phyloP scores from a whole-genome alignment of 306 rosid genomes.

The Quercus bicolor region DNA sequence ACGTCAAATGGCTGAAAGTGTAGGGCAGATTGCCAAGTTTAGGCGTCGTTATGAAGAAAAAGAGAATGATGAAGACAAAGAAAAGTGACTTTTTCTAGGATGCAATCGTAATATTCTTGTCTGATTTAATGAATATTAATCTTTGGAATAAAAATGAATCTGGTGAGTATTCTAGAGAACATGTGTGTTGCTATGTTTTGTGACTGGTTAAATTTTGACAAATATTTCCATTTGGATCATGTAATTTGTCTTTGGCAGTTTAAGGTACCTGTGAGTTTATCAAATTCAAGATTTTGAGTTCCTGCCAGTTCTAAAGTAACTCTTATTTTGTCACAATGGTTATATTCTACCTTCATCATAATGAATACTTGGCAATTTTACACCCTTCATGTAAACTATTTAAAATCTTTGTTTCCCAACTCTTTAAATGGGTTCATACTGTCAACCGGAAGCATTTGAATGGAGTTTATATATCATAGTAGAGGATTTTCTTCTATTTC shows the following conservation, averaged over 20 bases:
- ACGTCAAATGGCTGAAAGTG: conserved; percentile 83
- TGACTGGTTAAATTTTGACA: background rate
- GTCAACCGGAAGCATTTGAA: background rate
- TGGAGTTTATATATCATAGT: background rate
- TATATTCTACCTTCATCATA: background rate
- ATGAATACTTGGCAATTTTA: background rate
- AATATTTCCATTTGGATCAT: background rate
- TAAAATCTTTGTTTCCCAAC: background rate
- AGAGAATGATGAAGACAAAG: conserved; percentile 22
- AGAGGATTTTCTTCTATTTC: background rate
- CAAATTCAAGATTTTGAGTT: background rate
- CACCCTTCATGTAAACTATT: background rate
- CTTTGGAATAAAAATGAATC: conserved; percentile 10
- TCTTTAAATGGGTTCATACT: background rate
- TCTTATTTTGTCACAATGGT: background rate
- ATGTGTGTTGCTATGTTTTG: background rate
- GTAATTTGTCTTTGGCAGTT: background rate
- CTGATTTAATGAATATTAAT: background rate
- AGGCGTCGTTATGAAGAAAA: conserved; percentile 63
- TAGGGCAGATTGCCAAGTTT: conserved; percentile 88
- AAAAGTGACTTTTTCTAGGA: conserved; percentile 30
- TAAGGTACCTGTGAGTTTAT: background rate
- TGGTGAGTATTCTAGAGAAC: background rate
- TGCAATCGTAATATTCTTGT: background rate
- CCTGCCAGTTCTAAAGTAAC: background rate